These are phyloP conservation scores for Narthecium ossifragum DNA, from an alignment of 106 monocot genomes.

Conservation along the genomic window DNA sequence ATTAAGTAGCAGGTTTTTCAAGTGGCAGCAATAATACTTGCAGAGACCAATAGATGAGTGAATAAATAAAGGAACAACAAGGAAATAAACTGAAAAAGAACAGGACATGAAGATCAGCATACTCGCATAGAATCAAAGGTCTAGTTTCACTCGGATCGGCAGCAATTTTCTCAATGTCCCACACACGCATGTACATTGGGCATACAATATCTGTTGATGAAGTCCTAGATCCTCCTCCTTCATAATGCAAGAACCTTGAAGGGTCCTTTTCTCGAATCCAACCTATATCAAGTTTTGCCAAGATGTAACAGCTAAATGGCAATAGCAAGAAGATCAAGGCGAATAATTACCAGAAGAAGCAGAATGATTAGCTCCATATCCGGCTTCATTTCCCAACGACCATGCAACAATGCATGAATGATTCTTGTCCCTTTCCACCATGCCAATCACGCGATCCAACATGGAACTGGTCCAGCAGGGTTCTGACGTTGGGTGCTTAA, in stretches of 20 bases:
- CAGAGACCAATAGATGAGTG: too few relatives aligned
- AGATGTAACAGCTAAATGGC: background rate
- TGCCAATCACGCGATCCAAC: slow-evolving; percentile 87
- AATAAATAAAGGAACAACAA: slow-evolving; percentile 14
- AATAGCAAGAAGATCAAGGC: background rate
- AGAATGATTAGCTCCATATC: slow-evolving; percentile 95
- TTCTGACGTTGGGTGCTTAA: slow-evolving; percentile 84
- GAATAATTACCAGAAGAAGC: slow-evolving; percentile 70
- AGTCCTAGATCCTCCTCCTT: slow-evolving; percentile 97
- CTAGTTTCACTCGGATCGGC: slow-evolving; percentile 73
- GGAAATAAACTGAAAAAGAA: background rate
- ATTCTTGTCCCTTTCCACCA: slow-evolving; percentile 98
- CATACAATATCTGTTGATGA: slow-evolving; percentile 97
- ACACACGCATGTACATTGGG: slow-evolving; percentile 99
- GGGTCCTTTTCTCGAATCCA: slow-evolving; percentile 87
- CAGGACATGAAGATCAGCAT: slow-evolving; percentile 9
- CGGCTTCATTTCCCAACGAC: slow-evolving; percentile 97
- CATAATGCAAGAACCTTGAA: slow-evolving; percentile 85
- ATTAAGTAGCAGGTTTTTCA: background rate
- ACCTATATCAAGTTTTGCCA: slow-evolving; percentile 37
- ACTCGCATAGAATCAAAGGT: slow-evolving; percentile 97
- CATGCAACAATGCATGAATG: slow-evolving; percentile 92
- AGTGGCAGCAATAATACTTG: slow-evolving; percentile 1
- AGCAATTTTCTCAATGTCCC: slow-evolving; percentile 92
- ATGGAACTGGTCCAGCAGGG: slow-evolving; percentile 78